Percentiles rank a stretch among this genome's conserved stretches.
phyloP scores from a whole-genome alignment of 345 rosid genomes.

The Heritiera littoralis region DNA sequence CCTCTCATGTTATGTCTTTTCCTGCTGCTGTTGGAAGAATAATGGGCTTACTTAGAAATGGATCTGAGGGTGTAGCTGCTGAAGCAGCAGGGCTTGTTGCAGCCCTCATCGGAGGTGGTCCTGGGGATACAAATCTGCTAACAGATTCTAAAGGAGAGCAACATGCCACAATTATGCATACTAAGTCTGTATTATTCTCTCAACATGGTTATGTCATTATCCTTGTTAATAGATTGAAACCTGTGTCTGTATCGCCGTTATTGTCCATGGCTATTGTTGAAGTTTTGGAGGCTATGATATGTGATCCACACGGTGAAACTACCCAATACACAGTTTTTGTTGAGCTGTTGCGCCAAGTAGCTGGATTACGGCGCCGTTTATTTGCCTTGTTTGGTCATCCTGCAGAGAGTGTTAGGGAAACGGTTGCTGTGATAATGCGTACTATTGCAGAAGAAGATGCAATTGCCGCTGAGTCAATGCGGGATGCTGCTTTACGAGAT shows the following conservation, averaged over 20 bases:
- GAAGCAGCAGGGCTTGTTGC: constrained; percentile 91
- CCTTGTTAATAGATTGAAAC: constrained; percentile 88
- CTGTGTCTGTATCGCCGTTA: constrained; percentile 92
- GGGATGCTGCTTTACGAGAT: constrained; percentile 98
- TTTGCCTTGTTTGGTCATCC: constrained; percentile 99
- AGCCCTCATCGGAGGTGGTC: constrained; percentile 83
- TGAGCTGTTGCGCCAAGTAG: constrained; percentile 92
- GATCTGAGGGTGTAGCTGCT: constrained; percentile 96
- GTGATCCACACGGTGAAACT: constrained; percentile 98
- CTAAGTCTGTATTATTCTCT: constrained; percentile 88
- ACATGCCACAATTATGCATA: constrained; percentile 96
- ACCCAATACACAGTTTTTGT: constrained; percentile 95
- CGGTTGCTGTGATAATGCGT: constrained; percentile 95
- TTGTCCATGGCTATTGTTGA: constrained; percentile 97
- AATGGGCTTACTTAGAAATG: constrained; percentile 98
- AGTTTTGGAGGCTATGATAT: constrained; percentile 97
- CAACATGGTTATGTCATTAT: constrained; percentile 70
- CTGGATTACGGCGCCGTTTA: constrained; percentile 91
- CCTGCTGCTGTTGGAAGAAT: constrained; percentile 99
- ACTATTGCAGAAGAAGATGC: constrained; percentile 99
- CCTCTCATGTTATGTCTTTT: constrained; percentile 96
- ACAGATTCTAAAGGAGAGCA: constrained; percentile 85
- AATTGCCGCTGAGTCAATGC: constrained; percentile 99
- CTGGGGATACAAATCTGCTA: constrained; percentile 56
- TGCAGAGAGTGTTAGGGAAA: constrained; percentile 97